Conservation (phyloP, 73 alveolate genomes). For the Uronychia setigera region DNA sequence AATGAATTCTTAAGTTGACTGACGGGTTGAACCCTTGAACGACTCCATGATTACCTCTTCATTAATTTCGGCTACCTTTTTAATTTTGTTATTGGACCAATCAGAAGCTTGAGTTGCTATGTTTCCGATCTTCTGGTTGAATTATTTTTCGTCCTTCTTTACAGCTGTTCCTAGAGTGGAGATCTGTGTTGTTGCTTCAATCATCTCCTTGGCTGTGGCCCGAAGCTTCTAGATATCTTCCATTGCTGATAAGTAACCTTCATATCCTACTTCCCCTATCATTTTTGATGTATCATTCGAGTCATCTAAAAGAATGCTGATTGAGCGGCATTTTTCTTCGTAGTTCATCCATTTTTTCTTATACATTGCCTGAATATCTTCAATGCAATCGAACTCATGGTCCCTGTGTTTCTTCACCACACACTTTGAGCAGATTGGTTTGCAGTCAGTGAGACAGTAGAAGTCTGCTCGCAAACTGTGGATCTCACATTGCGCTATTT, state of each 20-base stretch:
- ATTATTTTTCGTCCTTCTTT: neutral
- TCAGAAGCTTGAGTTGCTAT: neutral
- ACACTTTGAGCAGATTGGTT: neutral
- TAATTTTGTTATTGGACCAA: neutral
- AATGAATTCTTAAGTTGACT: neutral
- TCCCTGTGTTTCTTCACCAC: neutral
- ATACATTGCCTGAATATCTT: neutral
- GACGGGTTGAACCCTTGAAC: neutral
- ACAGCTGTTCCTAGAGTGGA: neutral
- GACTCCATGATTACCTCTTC: neutral
- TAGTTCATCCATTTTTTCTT: neutral
- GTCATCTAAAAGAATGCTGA: neutral
- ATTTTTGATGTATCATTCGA: neutral
- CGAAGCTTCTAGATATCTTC: neutral
- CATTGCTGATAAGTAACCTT: neutral
- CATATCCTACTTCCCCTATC: neutral
- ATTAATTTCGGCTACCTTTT: neutral
- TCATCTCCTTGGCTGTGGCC: neutral
- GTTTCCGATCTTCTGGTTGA: neutral
- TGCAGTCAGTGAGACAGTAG: neutral
- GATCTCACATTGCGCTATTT: neutral
- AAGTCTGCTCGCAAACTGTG: neutral
- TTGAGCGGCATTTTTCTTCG: neutral
- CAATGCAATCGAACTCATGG: neutral
- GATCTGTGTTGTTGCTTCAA: neutral